Percentiles rank a stretch among this genome's conserved stretches.
These are phyloP conservation scores for Teratosphaeria zuluensis DNA, from an alignment of 2,329 filamentous ascomycete genomes.

Conservation along the genomic window DNA sequence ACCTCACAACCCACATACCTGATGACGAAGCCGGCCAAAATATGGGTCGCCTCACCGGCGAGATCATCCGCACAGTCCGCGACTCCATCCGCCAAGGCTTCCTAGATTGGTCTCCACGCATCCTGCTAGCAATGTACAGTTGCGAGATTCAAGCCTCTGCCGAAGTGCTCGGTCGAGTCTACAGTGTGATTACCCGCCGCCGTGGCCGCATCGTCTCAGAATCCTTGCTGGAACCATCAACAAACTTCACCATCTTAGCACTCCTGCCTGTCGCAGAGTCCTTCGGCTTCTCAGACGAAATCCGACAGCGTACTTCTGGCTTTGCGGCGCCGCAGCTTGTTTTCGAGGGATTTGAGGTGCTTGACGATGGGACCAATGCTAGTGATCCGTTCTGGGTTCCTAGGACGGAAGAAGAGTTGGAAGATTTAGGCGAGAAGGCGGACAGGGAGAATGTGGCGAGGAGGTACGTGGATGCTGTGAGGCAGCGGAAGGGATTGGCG, in stretches of 20 bases:
- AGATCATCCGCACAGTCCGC: constrained; percentile 83
- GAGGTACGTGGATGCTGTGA: constrained; percentile 85
- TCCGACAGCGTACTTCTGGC: constrained; percentile 85
- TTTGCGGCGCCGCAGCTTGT: constrained; percentile 87
- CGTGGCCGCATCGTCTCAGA: constrained; percentile 84
- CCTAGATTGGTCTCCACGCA: constrained; percentile 89
- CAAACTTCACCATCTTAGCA: constrained; percentile 89
- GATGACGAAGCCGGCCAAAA: constrained; percentile 49
- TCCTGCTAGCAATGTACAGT: constrained; percentile 94
- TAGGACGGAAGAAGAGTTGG: constrained; percentile 88
- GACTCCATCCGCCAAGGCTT: constrained; percentile 77
- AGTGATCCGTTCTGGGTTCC: constrained; percentile 95
- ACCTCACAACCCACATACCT: constrained; percentile 53
- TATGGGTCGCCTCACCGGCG: constrained; percentile 75
- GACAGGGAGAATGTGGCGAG: constrained; percentile 95
- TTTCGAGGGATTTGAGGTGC: constrained; percentile 83
- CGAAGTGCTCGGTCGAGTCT: constrained; percentile 89
- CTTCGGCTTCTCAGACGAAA: constrained; percentile 94
- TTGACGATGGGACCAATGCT: constrained; percentile 54
- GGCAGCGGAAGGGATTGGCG: constrained; percentile 76
- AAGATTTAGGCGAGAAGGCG: constrained; percentile 88
- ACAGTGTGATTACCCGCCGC: constrained; percentile 92
- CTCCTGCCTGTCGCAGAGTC: constrained; percentile 86
- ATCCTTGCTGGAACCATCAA: constrained; percentile 85
- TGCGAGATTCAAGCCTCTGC: constrained; percentile 94